phyloP scores from a whole-genome alignment of 192 early-diverging fungal species.

The Backusella psychrophila region DNA sequence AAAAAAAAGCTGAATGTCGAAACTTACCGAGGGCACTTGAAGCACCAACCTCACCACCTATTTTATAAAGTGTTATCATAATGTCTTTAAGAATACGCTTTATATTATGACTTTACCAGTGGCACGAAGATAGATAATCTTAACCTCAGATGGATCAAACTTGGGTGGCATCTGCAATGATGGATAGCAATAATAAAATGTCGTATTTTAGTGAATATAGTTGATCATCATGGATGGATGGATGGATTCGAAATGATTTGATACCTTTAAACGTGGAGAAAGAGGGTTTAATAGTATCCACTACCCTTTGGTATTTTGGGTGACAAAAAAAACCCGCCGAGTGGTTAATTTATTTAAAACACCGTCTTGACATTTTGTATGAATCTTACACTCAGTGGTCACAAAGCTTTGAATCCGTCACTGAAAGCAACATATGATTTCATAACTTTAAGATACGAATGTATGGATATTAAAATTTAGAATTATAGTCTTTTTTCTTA shows the following conservation, averaged over 20 bases:
- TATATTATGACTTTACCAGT: constrained; percentile 53
- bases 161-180: constrained; percentile 65
- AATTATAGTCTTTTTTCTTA: no score
- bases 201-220: constrained; percentile 5
- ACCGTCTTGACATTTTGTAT: neutral
- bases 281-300: constrained; percentile 4
- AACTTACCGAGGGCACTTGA: constrained; percentile 74
- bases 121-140: constrained; percentile 89
- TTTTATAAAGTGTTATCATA: neutral
- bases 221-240: constrained; percentile 35
- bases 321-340: neutral
- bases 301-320: neutral
- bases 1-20: neutral
- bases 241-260: constrained; percentile 15
- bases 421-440: no score
- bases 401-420: no score
- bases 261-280: constrained; percentile 16
- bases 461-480: no score
- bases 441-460: no score
- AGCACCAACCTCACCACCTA: constrained; percentile 76
- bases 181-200: neutral
- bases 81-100: neutral
- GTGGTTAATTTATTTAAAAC: neutral
- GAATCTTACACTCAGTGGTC: no score
- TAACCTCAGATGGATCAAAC: constrained; percentile 80